Conservation (phyloP, 129 eudicot species). For the Flaveria sonorensis region DNA sequence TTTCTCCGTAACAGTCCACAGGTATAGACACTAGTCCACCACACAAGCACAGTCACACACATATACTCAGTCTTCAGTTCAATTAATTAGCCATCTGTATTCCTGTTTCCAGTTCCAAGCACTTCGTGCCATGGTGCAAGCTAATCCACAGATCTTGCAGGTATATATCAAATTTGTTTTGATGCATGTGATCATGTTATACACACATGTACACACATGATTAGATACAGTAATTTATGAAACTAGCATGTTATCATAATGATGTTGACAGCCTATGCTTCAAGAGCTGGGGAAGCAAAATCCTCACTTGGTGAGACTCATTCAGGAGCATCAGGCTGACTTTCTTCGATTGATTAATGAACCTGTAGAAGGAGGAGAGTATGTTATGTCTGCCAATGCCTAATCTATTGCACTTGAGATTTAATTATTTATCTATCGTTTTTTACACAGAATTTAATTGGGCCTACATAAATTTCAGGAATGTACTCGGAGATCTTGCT, state of each 20-base stretch:
- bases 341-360: constrained; percentile 88
- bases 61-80: background rate
- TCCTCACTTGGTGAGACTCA: constrained; percentile 75
- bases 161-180: constrained; percentile 29
- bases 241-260: background rate
- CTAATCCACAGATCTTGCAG: constrained; percentile 97
- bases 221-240: background rate
- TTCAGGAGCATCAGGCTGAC: constrained; percentile 92
- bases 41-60: background rate
- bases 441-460: background rate
- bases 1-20: constrained; percentile 87
- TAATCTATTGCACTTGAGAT: background rate
- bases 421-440: background rate
- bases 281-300: constrained; percentile 95
- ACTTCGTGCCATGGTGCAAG: constrained; percentile 90
- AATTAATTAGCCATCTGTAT: background rate
- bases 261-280: constrained; percentile 81
- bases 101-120: constrained; percentile 75
- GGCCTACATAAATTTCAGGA: constrained; percentile 40
- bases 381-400: constrained; percentile 9
- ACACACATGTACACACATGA: background rate
- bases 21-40: constrained; percentile 34
- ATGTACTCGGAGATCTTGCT: constrained; percentile 64
- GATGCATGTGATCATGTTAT: no score
- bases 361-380: constrained; percentile 91